Conservation (phyloP, 768 basidiomycete genomes). For the Collybia sp. region DNA sequence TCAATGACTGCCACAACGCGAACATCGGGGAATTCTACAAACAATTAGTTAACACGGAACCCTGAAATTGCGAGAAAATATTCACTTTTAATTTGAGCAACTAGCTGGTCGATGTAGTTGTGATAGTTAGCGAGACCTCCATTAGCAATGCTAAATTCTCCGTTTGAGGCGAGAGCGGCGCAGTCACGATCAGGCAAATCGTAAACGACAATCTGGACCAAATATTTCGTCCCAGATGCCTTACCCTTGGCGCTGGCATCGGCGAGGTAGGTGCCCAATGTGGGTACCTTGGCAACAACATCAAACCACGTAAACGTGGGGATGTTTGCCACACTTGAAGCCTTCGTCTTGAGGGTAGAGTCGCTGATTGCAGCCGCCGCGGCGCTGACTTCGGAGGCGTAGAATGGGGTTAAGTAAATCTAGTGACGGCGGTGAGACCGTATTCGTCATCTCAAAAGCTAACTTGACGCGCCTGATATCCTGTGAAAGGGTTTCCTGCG, state of each 20-base stretch:
- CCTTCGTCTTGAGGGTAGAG: slow-evolving; percentile 44
- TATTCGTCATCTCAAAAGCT: neutral
- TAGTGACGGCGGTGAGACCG: slow-evolving; percentile 11
- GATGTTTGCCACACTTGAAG: slow-evolving; percentile 47
- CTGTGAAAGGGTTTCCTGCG: slow-evolving; percentile 49
- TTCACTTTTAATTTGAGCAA: slow-evolving; percentile 47
- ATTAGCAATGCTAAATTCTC: slow-evolving; percentile 58
- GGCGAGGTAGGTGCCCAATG: slow-evolving; percentile 52
- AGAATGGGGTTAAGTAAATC: slow-evolving; percentile 52
- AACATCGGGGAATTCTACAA: slow-evolving; percentile 49
- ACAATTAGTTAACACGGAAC: neutral
- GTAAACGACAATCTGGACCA: slow-evolving; percentile 50
- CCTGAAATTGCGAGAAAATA: neutral
- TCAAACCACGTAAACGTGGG: slow-evolving; percentile 65
- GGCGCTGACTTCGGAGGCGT: slow-evolving; percentile 47
- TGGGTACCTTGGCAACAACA: slow-evolving; percentile 46
- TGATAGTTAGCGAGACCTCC: slow-evolving; percentile 51
- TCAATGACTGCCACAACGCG: slow-evolving; percentile 63
- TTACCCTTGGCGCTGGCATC: slow-evolving; percentile 42
- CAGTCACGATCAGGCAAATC: slow-evolving; percentile 67
- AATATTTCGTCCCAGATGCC: slow-evolving; percentile 40
- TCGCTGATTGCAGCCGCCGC: slow-evolving; percentile 47
- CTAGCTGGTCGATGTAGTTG: slow-evolving; percentile 59
- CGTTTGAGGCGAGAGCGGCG: slow-evolving; percentile 60
- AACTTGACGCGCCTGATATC: slow-evolving; percentile 31